Conservation (phyloP, 352 stramenopile genomes). For the Phytophthora brassicae region DNA sequence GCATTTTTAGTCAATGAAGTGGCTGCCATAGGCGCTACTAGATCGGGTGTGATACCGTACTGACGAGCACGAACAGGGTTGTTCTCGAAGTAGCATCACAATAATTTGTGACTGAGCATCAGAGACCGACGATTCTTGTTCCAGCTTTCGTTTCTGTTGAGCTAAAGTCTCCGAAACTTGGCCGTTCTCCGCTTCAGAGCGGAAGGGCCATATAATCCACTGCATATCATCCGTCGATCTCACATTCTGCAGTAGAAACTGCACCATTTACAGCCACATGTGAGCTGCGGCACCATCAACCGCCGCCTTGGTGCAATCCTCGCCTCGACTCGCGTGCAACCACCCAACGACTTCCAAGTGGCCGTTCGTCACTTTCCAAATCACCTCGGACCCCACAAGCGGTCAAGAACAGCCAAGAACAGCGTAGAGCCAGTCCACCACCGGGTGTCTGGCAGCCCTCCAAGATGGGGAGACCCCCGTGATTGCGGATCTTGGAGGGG, state of each 20-base stretch:
- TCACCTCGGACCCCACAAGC: no score
- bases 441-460: no score
- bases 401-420: no score
- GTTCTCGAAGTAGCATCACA: constrained; percentile 52
- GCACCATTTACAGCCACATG: constrained; percentile 19
- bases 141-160: constrained; percentile 63
- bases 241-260: constrained; percentile 23
- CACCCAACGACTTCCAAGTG: constrained; percentile 30
- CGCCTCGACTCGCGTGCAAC: constrained; percentile 16
- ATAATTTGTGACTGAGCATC: constrained; percentile 79
- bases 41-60: constrained; percentile 75
- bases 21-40: no score
- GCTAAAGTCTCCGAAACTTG: constrained; percentile 59
- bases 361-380: no score
- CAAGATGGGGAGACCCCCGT: no score
- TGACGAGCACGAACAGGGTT: constrained; percentile 60
- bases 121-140: constrained; percentile 46
- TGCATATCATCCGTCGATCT: constrained; percentile 10
- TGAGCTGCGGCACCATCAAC: constrained; percentile 26
- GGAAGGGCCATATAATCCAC: constrained; percentile 20
- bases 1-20: no score
- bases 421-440: no score
- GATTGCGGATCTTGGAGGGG: no score
- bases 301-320: constrained; percentile 28
- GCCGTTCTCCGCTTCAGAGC: constrained; percentile 7